Evolutionary conservation across 176 grass and related monocot species (phyloP).

Genomic region (Juncus effusus): DNA sequence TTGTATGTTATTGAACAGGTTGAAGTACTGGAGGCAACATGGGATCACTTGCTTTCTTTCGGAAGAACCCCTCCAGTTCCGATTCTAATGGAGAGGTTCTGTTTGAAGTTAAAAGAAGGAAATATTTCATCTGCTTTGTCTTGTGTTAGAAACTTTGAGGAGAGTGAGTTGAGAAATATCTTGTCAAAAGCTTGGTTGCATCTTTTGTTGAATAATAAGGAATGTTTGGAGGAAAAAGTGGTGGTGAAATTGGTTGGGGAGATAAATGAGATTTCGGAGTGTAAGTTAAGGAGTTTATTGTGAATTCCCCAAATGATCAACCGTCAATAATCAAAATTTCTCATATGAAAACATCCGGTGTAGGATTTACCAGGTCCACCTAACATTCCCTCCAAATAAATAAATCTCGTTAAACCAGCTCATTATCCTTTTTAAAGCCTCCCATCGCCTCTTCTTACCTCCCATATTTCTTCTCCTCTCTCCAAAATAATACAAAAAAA

Average conservation of each 20-base stretch:
- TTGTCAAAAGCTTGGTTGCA: constrained; percentile 61
- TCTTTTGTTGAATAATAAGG: constrained; percentile 46
- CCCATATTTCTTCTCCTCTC: no score
- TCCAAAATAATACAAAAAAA: no score
- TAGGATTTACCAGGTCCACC: no score
- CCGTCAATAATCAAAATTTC: no score
- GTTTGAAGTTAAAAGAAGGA: constrained; percentile 68
- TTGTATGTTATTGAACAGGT: constrained; percentile 32
- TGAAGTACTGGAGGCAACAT: constrained; percentile 55
- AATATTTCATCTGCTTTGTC: constrained; percentile 40
- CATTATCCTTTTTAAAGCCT: no score
- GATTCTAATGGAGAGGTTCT: constrained; percentile 90
- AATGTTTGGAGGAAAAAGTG: constrained; percentile 40
- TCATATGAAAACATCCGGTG: no score
- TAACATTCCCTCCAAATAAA: no score
- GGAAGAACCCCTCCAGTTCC: constrained; percentile 51
- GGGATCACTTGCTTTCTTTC: constrained; percentile 50
- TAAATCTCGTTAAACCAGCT: no score
- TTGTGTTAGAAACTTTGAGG: constrained; percentile 46
- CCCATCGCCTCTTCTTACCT: no score
- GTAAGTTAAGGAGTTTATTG: not conserved
- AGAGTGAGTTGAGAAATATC: constrained; percentile 45
- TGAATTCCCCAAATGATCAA: no score
- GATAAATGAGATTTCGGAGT: constrained; percentile 39
- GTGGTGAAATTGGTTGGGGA: constrained; percentile 39